Evolutionary conservation across 2,329 filamentous ascomycete species (phyloP), one percentile per base, ranked within the genome.

Genomic region (Kalaharituber pfeilii): DNA sequence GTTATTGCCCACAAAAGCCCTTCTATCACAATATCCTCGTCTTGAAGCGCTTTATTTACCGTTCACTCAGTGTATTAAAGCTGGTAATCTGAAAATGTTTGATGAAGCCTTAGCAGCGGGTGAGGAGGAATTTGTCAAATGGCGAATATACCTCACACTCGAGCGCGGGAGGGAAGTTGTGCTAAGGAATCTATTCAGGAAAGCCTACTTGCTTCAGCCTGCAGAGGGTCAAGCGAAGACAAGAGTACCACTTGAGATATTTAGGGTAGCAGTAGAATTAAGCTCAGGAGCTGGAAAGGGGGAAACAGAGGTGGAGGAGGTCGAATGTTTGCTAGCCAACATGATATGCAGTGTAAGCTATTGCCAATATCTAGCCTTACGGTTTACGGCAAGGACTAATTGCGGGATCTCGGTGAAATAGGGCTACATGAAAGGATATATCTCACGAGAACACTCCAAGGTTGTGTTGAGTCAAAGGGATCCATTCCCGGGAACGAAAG

Each of bases 351-450:
- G 96, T 79, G 89, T 94, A 69, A 57, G 39, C 39, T 55, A 13
- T 49, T 39, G 24, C 20, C 20, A 18, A 39, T 28, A n/a, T 53
- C 50, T 25, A 30, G 54, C 55, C 25, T 2, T 44, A 54, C 8
- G 25, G 42, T 30, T 24, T 39, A 28, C 15, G 15, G 18, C 15
- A 25, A 26, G n/a, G 56, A 53, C 39, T 39, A 47, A 47, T 47
- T 13, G 4, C 50, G 22, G 45, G n/a, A 49, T 45, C 62, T 25
- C n/a, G n/a, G 9, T 36, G 42, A 22, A 20, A 9, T 28, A 94
- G 86, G 84, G 84, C 56, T 74, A 91, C 24, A 94, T 98, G 85
- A 98, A 96, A 70, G 91, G 93, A 39, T 98, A 98, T 69, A 98
- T 98, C 62, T 82, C 89, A 28, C 82, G 89, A 53, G 88, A 94